Evolutionary conservation across 176 grass and related monocot genomes (phyloP).

Genomic region (Oryza longistaminata): DNA sequence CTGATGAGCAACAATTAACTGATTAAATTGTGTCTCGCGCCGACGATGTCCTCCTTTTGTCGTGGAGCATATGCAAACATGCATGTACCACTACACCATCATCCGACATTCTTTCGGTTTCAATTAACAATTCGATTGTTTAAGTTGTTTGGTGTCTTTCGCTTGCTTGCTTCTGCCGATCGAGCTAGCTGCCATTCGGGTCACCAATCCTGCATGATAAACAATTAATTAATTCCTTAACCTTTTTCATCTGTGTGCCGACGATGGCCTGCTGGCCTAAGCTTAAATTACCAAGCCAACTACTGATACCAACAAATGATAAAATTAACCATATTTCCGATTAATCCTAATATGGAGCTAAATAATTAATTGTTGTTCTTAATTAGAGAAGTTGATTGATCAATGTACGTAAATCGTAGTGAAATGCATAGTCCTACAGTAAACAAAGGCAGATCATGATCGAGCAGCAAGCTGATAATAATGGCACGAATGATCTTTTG

Average conservation of each 20-base stretch:
- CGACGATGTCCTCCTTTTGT: background rate
- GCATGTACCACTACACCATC: background rate
- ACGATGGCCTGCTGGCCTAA: background rate
- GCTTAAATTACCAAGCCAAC: background rate
- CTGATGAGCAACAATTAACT: too few relatives aligned
- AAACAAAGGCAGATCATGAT: background rate
- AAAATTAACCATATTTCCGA: background rate
- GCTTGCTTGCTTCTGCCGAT: background rate
- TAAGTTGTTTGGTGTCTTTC: background rate
- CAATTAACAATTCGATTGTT: background rate
- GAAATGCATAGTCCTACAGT: background rate
- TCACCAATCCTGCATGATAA: background rate
- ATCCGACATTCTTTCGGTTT: background rate
- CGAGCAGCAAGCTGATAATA: background rate
- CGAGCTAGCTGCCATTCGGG: background rate
- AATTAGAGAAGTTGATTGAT: background rate
- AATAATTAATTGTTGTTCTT: too few relatives aligned
- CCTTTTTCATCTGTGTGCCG: background rate
- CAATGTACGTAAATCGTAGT: background rate
- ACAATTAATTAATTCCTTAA: background rate
- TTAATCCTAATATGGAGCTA: background rate
- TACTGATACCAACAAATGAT: background rate
- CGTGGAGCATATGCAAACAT: background rate
- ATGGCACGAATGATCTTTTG: background rate
- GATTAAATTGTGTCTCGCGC: background rate